These are phyloP conservation scores for Ajuga chamaepitys DNA, from an alignment of 257 asterid species.

Conservation along the genomic window DNA sequence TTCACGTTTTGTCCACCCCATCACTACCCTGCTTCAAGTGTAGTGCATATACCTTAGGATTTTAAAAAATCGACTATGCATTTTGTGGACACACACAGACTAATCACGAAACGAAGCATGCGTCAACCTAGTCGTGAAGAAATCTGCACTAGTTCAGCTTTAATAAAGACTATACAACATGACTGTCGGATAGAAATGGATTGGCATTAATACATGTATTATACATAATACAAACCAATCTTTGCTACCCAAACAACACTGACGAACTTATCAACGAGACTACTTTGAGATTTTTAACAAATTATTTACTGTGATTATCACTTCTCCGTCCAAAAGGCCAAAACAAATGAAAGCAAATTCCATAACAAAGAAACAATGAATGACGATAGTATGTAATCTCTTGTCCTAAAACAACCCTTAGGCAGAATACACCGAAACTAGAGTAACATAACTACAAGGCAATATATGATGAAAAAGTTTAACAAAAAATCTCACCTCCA, in stretches of 20 bases:
- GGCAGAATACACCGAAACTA: neutral
- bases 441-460: constrained; percentile 2
- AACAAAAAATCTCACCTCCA: constrained; percentile 55
- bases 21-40: no score
- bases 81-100: neutral
- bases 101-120: constrained; percentile 3
- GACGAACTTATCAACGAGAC: neutral
- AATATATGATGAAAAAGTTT: neutral
- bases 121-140: neutral
- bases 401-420: neutral
- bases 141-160: neutral
- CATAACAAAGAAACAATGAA: neutral
- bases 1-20: no score
- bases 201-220: neutral
- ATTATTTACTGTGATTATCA: neutral
- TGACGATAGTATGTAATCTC: neutral
- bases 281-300: neutral
- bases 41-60: neutral
- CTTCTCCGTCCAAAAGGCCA: neutral
- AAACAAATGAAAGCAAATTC: neutral
- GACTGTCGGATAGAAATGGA: constrained; percentile 5
- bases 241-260: neutral
- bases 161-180: neutral
- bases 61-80: neutral
- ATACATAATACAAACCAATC: neutral